A percentile compares a stretch with the other conserved stretches of the same genome.
These are phyloP conservation scores for Geranium rotundifolium DNA, from an alignment of 345 rosid genomes.

Conservation along the genomic window DNA sequence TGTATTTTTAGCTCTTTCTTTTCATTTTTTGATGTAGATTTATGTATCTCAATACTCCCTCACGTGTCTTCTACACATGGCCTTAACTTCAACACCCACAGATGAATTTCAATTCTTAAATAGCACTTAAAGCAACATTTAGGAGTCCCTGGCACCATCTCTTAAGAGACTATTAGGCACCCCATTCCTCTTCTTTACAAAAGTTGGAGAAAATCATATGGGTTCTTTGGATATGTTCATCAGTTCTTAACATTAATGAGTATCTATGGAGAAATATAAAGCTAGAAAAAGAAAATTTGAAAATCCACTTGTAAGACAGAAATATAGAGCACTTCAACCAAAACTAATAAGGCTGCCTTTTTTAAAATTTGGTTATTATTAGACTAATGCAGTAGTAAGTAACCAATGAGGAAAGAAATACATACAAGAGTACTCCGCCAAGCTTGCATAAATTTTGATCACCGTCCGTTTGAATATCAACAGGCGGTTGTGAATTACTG, in stretches of 20 bases:
- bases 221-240: not conserved
- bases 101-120: too few species aligned
- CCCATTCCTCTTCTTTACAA: not conserved
- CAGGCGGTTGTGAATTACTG: conserved; percentile 16
- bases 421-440: conserved; percentile 45
- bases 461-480: conserved; percentile 9
- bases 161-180: not conserved
- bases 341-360: not conserved
- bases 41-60: too few species aligned
- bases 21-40: too few species aligned
- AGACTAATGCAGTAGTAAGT: not conserved
- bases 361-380: not conserved
- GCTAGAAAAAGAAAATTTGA: not conserved
- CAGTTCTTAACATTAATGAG: not conserved
- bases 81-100: too few species aligned
- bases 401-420: conserved; percentile 9
- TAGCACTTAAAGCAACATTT: too few species aligned
- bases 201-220: not conserved
- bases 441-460: conserved; percentile 28
- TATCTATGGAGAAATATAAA: not conserved
- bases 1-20: too few species aligned
- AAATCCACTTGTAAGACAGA: not conserved
- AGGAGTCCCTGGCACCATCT: too few species aligned
- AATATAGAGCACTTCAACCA: not conserved
- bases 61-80: too few species aligned